Base-by-base conservation (phyloP, 148 eudicot species). In the Fagopyrum homotropicum region DNA sequence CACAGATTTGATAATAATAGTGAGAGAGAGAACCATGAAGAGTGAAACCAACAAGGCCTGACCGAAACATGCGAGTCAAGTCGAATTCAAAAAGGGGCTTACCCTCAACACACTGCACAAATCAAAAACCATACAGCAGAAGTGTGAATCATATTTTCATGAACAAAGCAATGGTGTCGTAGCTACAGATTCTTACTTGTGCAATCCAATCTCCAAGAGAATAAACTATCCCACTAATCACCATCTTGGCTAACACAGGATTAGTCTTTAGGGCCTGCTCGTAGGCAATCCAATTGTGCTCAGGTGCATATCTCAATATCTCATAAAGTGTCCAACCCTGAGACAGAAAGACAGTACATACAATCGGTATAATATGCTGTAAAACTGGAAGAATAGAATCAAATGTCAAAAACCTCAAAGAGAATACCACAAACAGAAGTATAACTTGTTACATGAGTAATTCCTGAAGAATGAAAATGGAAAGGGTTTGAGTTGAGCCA, bases 21-120 rank as follows among this genome's bases (percentile, higher is more conserved):
- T 89, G 91, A 71, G 91, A 89, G 52, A 89, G 91, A 14, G 93
- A 89, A 68, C 93, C 93, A 54, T 89, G 93, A 63, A 89, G 81
- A 45, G 87, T 80, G 76, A 89, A 89, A 68, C 93, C 93, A 10
- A 88, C 88, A 26, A 89, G 82, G 66, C 93, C 93, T 51, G 93
- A 89, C 72, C 93, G 79, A 73, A 89, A 80, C 88, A 86, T 81
- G 11, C 93, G 88, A 9, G 84, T 77, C 15, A 89, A 85, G 51
- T 89, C 88, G 70, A 89, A 86, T 72, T 86, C 91, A 74, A 89
- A 88, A 50, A 88, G 83, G 45, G 91, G 89, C 77, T 89, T 89
- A 57, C 93, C 93, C 82, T 89, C 89, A 78, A 69, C 79, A 76
- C 93, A 89, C 93, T 89, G 83, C 80, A 84, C 26, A 45, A 35